Base-by-base conservation (phyloP, 1,284 basidiomycete species). In the Rhodotorula sp. region DNA sequence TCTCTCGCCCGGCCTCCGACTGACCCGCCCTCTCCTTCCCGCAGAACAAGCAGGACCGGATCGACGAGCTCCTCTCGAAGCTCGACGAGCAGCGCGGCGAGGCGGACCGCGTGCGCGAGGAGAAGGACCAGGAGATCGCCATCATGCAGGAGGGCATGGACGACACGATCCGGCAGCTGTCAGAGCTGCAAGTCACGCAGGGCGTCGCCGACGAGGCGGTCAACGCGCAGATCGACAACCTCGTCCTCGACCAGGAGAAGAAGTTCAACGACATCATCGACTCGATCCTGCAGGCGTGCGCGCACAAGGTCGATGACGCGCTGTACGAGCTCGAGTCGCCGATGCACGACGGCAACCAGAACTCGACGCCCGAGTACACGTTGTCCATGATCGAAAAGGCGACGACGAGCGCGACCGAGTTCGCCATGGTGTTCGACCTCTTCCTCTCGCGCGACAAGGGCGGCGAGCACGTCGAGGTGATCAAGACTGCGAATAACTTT, bases 221-320 rank as follows among this genome's bases (percentile, higher is more conserved):
- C 72, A 93, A 94, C 80, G 91, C 93, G 22, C 94, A 98, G 81
- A 94, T 99, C 79, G 96, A 99, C 82, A 97, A 90, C 1, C 87
- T 99, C 77, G 97, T 99, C 76, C 85, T 99, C 71, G 97, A 99
- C 82, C 93, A 97, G 81, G 88, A 94, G 81, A 98, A 97, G 86
- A 97, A 98, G 84, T 86, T 99, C 79, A 99, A 99, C 83, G 88
- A 94, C 78, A 97, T 99, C 81, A 98, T 99, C 80, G 94, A 99
- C 83, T 99, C 97, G 7, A 98, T 99, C 80, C 85, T 99, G 46
- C 92, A 97, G 82, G 92, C 94, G 17, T 98, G 96, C 80, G 92
- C 96, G 50, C 91, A 96, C 78, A 98, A 98, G 83, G 89, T 99
- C 60, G 97, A 99, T 79, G 96, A 98, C 81, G 88, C 92, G 7